phyloP scores from a whole-genome alignment of 192 early-diverging fungal genomes.

The Podila minutissima region DNA sequence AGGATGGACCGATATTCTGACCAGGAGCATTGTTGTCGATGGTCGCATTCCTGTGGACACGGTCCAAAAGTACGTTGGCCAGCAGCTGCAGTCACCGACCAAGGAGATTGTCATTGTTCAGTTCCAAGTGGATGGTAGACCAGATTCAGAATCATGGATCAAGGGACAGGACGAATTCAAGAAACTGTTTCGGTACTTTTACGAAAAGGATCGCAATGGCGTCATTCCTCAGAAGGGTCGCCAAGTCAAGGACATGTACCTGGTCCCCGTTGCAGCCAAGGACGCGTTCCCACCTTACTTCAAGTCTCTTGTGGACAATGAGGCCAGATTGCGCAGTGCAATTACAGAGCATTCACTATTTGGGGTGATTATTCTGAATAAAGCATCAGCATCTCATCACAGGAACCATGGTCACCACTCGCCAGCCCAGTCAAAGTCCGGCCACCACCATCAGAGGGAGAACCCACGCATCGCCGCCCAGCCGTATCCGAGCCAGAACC shows the following conservation, averaged over 20 bases:
- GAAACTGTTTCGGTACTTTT: constrained; percentile 70
- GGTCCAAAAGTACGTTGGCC: constrained; percentile 66
- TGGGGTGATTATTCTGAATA: constrained; percentile 69
- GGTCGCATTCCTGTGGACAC: constrained; percentile 66
- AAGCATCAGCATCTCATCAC: constrained; percentile 28
- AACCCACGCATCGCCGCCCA: background rate
- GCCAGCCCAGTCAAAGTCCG: background rate
- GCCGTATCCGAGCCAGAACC: constrained; percentile 3
- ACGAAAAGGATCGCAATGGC: constrained; percentile 66
- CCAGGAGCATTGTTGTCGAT: constrained; percentile 67
- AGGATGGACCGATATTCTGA: constrained; percentile 69
- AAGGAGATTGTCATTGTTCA: constrained; percentile 73
- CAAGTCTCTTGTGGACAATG: constrained; percentile 55
- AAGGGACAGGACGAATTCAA: constrained; percentile 51
- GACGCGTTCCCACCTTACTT: constrained; percentile 68
- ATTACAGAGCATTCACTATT: constrained; percentile 57
- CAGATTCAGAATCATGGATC: background rate
- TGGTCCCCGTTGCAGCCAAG: constrained; percentile 66
- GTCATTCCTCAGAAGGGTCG: constrained; percentile 73
- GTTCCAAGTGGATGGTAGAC: constrained; percentile 53
- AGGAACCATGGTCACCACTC: background rate
- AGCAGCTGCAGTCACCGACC: constrained; percentile 57
- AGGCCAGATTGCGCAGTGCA: constrained; percentile 25
- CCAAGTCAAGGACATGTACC: constrained; percentile 80
- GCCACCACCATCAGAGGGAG: constrained; percentile 4